Base-by-base conservation (phyloP, 495 filamentous ascomycete species). In the Penicillium odoratum region DNA sequence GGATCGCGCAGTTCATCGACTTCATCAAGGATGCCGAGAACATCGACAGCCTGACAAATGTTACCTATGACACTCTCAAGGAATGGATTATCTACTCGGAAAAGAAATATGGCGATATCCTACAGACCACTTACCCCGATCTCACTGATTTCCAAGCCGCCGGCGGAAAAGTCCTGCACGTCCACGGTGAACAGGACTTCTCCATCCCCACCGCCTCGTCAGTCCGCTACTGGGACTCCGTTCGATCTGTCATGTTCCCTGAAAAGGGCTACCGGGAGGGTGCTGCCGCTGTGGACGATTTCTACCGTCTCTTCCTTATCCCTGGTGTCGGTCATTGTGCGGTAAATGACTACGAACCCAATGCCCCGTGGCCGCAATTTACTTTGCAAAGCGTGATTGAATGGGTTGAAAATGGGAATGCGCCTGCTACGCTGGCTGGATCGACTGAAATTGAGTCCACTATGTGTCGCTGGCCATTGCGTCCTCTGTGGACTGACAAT, bases 311-410 rank as follows among this genome's bases (percentile, higher is more conserved):
- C 21, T 84, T 73, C 64, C 57, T 83, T 1, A 66, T 84, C 8
- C 79, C 82, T 3, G 80, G 81, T n/a, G 81, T 76, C 0, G 74
- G 67, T 0, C 79, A 83, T 67, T 84, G 81, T 51, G 63, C 63
- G 0, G 54, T 72, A 0, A 82, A 77, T 53, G 11, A 50, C 1
- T 55, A 69, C 13, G 68, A 75, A 61, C 74, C 76, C 3, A 74
- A 74, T 36, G 78, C 76, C 6, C 71, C 74, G 0, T 83, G 69
- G 59, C 80, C 80, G 1, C 64, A 77, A 47, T 72, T 68, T 13
- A 78, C 70, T 18, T 57, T 83, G 13, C 64, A 67, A 50, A 57
- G 57, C 7, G 46, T 82, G 18, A 82, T 82, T 44, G 63, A 78
- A 25, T 83, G 80, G 81, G 81, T 81, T 13, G 79, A 81, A 57